phyloP scores from a whole-genome alignment of 345 rosid species.

The Brassica rapa region DNA sequence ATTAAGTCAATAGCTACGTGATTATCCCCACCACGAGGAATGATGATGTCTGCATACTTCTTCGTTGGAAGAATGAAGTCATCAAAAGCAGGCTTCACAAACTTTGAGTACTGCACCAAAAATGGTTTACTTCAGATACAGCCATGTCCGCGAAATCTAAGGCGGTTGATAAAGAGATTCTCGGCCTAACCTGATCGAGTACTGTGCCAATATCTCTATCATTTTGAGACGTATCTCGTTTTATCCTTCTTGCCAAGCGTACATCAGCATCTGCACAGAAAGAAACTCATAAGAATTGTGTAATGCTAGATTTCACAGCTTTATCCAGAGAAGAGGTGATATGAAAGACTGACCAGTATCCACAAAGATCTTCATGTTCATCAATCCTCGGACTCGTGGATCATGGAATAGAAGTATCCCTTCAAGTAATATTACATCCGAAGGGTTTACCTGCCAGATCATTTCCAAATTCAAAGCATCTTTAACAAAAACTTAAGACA shows the following conservation, averaged over 20 bases:
- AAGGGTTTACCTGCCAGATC: constrained; percentile 77
- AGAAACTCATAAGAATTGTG: constrained; percentile 16
- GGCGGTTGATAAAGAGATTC: background rate
- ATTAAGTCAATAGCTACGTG: constrained; percentile 92
- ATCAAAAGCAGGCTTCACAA: constrained; percentile 95
- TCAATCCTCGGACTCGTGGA: constrained; percentile 73
- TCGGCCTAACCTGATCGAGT: constrained; percentile 74
- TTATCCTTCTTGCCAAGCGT: constrained; percentile 90
- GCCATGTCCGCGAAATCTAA: background rate
- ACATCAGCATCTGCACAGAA: constrained; percentile 95
- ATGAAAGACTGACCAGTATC: constrained; percentile 68
- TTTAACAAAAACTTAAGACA: background rate
- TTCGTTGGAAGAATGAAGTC: constrained; percentile 98
- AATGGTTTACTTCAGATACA: background rate
- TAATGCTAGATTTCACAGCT: background rate
- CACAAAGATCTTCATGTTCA: constrained; percentile 96
- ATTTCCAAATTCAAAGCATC: constrained; percentile 16
- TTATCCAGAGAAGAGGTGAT: background rate
- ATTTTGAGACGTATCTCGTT: constrained; percentile 84
- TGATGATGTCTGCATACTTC: constrained; percentile 88
- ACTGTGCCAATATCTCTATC: constrained; percentile 78
- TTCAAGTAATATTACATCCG: constrained; percentile 86
- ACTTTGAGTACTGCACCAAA: constrained; percentile 82
- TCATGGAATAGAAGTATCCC: constrained; percentile 90
- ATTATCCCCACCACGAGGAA: constrained; percentile 98